phyloP scores from a whole-genome alignment of 148 eudicot genomes.

The Persicaria tinctoria region DNA sequence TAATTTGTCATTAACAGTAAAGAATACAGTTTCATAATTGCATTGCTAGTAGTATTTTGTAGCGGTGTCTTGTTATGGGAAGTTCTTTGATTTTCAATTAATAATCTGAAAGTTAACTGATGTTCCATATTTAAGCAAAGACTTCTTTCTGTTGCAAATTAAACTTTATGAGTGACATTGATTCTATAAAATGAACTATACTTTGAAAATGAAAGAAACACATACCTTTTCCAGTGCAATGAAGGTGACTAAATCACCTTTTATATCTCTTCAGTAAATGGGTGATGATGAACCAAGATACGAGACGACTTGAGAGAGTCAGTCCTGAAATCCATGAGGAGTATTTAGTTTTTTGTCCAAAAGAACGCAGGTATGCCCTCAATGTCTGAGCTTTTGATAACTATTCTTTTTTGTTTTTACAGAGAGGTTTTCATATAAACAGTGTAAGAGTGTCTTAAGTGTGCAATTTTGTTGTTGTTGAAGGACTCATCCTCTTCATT shows the following conservation, averaged over 20 bases:
- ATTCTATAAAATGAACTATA: neutral
- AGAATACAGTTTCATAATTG: neutral
- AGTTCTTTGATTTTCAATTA: neutral
- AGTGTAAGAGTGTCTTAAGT: neutral
- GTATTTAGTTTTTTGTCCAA: conserved; percentile 53
- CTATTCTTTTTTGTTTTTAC: neutral
- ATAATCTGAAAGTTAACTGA: neutral
- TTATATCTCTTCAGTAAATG: conserved; percentile 55
- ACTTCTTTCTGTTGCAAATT: neutral
- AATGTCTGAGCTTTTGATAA: neutral
- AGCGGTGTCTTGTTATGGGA: neutral
- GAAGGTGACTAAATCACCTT: neutral
- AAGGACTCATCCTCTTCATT: neutral
- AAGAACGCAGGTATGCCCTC: conserved; percentile 46
- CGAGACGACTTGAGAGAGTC: conserved; percentile 80
- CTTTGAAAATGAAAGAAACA: neutral
- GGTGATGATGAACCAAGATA: conserved; percentile 99
- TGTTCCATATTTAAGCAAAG: neutral
- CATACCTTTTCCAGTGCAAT: neutral
- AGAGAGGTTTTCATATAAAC: neutral
- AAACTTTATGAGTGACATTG: neutral
- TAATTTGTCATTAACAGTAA: neutral
- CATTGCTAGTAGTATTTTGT: neutral
- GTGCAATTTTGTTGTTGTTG: neutral
- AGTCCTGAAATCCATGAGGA: conserved; percentile 71